Conservation (phyloP, 2,329 filamentous ascomycete genomes). For the Alternaria sp. region DNA sequence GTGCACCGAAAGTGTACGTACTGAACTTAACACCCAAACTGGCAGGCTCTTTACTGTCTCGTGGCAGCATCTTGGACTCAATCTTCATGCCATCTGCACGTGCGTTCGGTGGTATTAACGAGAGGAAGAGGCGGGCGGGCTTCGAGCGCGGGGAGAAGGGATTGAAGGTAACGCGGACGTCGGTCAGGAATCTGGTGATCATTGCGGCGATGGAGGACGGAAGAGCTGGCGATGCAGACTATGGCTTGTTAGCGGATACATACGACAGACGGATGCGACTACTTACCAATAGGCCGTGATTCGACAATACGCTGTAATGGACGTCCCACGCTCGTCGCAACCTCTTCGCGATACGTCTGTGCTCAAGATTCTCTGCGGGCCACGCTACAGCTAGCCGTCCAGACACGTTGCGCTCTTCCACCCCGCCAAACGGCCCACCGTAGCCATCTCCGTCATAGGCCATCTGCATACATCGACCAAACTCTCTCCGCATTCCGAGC, state of each 20-base stretch:
- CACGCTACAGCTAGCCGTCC: constrained; percentile 19
- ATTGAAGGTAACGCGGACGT: constrained; percentile 87
- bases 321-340: neutral
- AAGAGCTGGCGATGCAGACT: neutral
- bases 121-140: constrained; percentile 86
- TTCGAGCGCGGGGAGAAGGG: constrained; percentile 83
- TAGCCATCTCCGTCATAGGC: constrained; percentile 40
- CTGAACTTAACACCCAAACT: constrained; percentile 84
- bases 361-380: constrained; percentile 20
- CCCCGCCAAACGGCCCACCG: constrained; percentile 29
- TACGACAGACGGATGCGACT: neutral
- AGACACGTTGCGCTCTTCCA: constrained; percentile 18
- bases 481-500: constrained; percentile 32
- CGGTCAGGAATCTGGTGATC: constrained; percentile 86
- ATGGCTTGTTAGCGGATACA: neutral
- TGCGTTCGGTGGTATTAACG: constrained; percentile 80
- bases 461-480: constrained; percentile 27
- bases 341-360: constrained; percentile 25
- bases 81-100: constrained; percentile 76
- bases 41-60: constrained; percentile 70
- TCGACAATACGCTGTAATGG: neutral
- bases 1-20: constrained; percentile 52
- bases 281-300: neutral
- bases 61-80: constrained; percentile 75
- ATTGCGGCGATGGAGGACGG: constrained; percentile 55